phyloP scores from a whole-genome alignment of 2,329 filamentous ascomycete species.

The Trichoderma koningii region DNA sequence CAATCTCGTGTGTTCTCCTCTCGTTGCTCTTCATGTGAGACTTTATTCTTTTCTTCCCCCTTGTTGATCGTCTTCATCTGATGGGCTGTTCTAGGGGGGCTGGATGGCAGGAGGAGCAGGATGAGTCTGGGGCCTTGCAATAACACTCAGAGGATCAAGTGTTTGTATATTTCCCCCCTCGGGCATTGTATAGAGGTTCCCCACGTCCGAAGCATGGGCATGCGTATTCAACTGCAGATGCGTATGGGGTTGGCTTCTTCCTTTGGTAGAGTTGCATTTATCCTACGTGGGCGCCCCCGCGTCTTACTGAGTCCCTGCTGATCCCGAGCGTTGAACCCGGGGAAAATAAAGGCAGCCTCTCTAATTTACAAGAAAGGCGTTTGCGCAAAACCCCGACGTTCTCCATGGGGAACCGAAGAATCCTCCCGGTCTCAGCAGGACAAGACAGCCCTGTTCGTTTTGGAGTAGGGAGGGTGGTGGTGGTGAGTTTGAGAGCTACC shows the following conservation, averaged over 20 bases:
- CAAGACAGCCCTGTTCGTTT: not conserved
- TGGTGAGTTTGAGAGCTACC: not conserved
- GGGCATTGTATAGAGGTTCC: no score
- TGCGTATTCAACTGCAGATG: no score
- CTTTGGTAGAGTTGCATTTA: not conserved
- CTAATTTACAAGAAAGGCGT: not conserved
- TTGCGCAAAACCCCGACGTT: not conserved
- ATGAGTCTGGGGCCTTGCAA: no score
- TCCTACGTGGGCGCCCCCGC: not conserved
- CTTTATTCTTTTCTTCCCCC: no score
- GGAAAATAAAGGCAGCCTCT: not conserved
- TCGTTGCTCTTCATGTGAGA: not conserved
- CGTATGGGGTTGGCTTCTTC: no score
- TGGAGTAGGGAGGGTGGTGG: not conserved
- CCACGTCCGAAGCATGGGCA: no score
- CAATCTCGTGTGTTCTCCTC: not conserved
- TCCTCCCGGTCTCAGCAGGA: constrained; percentile 18
- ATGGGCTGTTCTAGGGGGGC: not conserved
- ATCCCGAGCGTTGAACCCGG: constrained; percentile 15
- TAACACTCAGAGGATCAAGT: no score
- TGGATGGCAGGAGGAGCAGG: not conserved
- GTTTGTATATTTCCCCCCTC: no score
- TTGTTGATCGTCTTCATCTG: no score
- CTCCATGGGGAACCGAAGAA: not conserved
- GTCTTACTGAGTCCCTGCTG: constrained; percentile 20